Evolutionary conservation across 306 rosid species (phyloP), one percentile per base, ranked within the genome.

Genomic region (Abrus pulchellus): DNA sequence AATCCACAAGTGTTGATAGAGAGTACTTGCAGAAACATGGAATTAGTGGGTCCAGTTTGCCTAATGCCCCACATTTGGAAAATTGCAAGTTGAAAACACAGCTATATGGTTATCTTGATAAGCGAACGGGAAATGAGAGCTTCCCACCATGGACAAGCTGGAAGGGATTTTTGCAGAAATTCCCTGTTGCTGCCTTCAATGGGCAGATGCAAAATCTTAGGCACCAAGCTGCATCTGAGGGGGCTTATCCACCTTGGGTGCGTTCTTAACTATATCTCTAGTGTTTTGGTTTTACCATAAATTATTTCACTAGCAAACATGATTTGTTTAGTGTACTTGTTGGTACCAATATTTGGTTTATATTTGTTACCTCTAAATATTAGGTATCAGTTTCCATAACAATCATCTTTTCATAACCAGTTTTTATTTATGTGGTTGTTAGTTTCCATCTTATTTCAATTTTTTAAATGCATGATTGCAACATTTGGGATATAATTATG

Each of bases 241-340:
- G 92, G 56, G 82, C 89, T 80, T 82, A 85, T 88, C 95, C 98
- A 74, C 95, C 95, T 5, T 94, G 98, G 98, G 98, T 94, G 82
- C 28, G 98, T 79, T 83, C 44, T 62, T 14, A 56, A 47, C 38
- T 57, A 45, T 57, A 30, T 44, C 43, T 28, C 28, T 7, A 11
- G 5, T 61, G 67, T 49, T 30, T 69, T 30, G 56, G 52, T 20
- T 63, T 76, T 52, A 61, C 12, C 28, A 6, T 63, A 8, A 40
- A 43, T 11, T 40, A 5, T 52, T 79, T 62, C 13, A 40, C 60
- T 49, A 44, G 14, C 41, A 62, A 63, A 69, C 27, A 33, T 65
- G 47, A 75, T 68, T 81, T 73, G n/a, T 32, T 70, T 69, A 4
- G 33, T 4, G 0, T 12, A 52, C 32, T 27, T 56, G 38, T 33